These are phyloP conservation scores for Brassica incana DNA, from an alignment of 345 rosid species.

Conservation along the genomic window DNA sequence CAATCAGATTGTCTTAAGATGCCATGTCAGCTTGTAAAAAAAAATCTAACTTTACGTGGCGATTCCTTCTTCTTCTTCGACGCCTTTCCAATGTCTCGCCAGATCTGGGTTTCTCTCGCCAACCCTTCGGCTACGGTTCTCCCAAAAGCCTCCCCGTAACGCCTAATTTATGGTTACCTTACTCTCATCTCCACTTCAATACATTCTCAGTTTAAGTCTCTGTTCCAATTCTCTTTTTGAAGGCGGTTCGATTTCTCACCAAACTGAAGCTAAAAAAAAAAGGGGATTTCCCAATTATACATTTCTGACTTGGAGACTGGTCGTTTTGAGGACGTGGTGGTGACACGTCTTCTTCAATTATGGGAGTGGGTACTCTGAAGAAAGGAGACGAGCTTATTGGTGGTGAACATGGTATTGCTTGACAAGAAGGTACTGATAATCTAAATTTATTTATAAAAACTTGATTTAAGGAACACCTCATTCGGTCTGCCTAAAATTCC, in stretches of 20 bases:
- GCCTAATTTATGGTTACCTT: not conserved
- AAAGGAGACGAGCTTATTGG: not conserved
- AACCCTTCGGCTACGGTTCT: not conserved
- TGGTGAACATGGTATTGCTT: not conserved
- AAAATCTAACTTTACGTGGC: too few relatives aligned
- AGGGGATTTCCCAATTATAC: not conserved
- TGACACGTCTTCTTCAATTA: not conserved
- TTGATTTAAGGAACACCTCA: not conserved
- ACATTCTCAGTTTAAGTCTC: not conserved
- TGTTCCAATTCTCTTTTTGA: not conserved
- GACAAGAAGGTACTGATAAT: not conserved
- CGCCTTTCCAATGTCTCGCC: too few relatives aligned
- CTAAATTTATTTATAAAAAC: too few relatives aligned
- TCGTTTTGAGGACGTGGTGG: not conserved
- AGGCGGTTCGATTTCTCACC: not conserved
- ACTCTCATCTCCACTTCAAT: not conserved
- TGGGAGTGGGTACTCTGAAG: not conserved
- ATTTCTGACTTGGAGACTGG: not conserved
- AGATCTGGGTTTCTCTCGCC: too few relatives aligned
- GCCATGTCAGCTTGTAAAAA: too few relatives aligned
- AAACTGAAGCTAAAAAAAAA: too few relatives aligned
- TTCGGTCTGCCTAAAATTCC: not conserved
- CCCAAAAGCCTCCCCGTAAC: not conserved
- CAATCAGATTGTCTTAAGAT: too few relatives aligned
- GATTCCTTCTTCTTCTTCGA: too few relatives aligned